These are phyloP conservation scores for Polygonum aviculare DNA, from an alignment of 148 eudicot genomes.

Conservation along the genomic window DNA sequence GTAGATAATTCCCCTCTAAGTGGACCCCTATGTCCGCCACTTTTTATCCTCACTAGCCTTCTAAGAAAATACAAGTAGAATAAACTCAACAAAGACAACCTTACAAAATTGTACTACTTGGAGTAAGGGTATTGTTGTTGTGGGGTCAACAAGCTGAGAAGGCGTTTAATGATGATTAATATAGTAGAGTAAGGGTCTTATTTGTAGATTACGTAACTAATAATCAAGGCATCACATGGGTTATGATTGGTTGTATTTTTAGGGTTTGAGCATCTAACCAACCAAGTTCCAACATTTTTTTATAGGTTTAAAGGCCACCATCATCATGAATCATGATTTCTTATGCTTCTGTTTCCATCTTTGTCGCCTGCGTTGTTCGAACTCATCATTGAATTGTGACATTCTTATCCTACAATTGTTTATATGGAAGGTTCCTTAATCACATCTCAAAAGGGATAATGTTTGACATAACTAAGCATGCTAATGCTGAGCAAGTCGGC, in stretches of 20 bases:
- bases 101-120: background rate
- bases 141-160: constrained; percentile 1
- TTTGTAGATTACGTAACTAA: constrained; percentile 5
- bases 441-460: too few species aligned
- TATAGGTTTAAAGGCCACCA: background rate
- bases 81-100: background rate
- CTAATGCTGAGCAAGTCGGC: too few species aligned
- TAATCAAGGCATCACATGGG: constrained; percentile 10
- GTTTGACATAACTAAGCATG: too few species aligned
- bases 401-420: background rate
- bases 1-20: background rate
- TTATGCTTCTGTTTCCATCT: background rate
- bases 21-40: constrained; percentile 7
- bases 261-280: background rate
- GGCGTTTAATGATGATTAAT: background rate
- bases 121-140: background rate
- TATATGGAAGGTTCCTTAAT: background rate
- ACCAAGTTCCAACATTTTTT: background rate
- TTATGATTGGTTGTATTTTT: constrained; percentile 7
- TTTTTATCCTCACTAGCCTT: background rate
- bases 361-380: background rate
- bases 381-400: background rate
- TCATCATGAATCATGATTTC: background rate
- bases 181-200: background rate
- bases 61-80: background rate